phyloP scores from a whole-genome alignment of 129 eudicot species.

The Glebionis coronaria region DNA sequence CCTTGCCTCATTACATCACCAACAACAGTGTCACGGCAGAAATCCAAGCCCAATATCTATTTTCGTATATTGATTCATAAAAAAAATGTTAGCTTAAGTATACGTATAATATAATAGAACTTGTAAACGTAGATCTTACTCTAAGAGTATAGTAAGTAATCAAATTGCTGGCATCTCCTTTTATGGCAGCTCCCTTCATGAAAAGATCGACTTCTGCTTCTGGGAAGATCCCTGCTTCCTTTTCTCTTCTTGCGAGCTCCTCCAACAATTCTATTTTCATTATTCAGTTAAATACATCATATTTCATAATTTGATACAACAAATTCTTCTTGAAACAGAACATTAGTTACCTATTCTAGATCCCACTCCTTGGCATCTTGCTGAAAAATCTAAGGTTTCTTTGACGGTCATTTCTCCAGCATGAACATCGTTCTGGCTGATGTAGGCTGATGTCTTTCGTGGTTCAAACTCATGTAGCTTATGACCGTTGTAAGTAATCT shows the following conservation, averaged over 20 bases:
- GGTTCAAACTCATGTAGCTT: slow-evolving; percentile 67
- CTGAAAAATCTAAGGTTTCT: slow-evolving; percentile 84
- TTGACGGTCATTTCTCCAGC: slow-evolving; percentile 70
- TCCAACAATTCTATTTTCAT: slow-evolving; percentile 47
- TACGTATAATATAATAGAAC: not conserved
- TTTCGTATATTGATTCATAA: not conserved
- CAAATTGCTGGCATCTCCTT: slow-evolving; percentile 74
- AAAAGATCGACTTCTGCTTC: slow-evolving; percentile 82
- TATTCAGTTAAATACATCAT: not conserved
- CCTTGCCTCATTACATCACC: slow-evolving; percentile 80
- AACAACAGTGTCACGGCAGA: slow-evolving; percentile 72
- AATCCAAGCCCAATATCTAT: slow-evolving; percentile 68
- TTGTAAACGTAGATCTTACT: slow-evolving; percentile 33
- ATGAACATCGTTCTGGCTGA: slow-evolving; percentile 86
- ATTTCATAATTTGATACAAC: not conserved
- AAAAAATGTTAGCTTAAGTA: not conserved
- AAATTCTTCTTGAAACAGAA: not conserved
- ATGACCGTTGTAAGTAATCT: slow-evolving; percentile 80
- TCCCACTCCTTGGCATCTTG: slow-evolving; percentile 88
- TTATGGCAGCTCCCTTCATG: slow-evolving; percentile 83
- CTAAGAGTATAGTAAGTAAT: slow-evolving; percentile 70
- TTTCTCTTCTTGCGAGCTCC: slow-evolving; percentile 81
- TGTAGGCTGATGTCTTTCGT: slow-evolving; percentile 65
- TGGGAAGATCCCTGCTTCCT: slow-evolving; percentile 55
- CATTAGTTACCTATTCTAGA: slow-evolving; percentile 49